Percentiles rank a stretch among this genome's conserved stretches.
These are phyloP conservation scores for Lupinus albus DNA, from an alignment of 306 rosid genomes.

Conservation along the genomic window DNA sequence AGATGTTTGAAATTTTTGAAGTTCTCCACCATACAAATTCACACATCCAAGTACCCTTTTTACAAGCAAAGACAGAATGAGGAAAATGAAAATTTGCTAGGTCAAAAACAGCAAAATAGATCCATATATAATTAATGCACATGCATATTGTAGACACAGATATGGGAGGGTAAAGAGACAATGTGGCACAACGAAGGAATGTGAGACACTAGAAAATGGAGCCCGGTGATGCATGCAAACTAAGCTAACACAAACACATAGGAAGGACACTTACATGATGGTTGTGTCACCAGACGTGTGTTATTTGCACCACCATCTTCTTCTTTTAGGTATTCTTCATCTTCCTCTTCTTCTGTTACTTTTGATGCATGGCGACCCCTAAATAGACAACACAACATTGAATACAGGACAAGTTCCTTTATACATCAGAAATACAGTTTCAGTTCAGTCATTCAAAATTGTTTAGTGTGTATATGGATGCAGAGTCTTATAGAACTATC, in stretches of 20 bases:
- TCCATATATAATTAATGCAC: slow-evolving; percentile 21
- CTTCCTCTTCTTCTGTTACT: slow-evolving; percentile 96
- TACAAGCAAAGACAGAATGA: background rate
- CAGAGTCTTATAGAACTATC: background rate
- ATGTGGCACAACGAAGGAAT: background rate
- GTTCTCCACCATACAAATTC: background rate
- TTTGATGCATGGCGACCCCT: slow-evolving; percentile 99
- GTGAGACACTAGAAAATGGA: background rate
- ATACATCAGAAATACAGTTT: slow-evolving; percentile 16
- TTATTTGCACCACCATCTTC: slow-evolving; percentile 81
- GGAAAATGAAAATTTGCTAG: background rate
- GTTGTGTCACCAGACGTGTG: slow-evolving; percentile 84
- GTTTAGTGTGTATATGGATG: background rate
- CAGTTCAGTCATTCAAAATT: slow-evolving; percentile 24
- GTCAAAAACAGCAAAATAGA: slow-evolving; percentile 22
- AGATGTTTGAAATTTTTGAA: slow-evolving; percentile 1
- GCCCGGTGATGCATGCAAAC: background rate
- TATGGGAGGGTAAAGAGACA: background rate
- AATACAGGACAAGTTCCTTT: slow-evolving; percentile 31
- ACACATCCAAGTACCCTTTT: background rate
- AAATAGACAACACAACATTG: slow-evolving; percentile 39
- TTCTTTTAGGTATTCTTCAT: slow-evolving; percentile 90
- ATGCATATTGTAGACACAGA: background rate
- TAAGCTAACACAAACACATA: slow-evolving; percentile 4
- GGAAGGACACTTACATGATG: slow-evolving; percentile 68